Evolutionary conservation across 2,329 filamentous ascomycete species (phyloP).

Genomic region (Diaporthe capsici): DNA sequence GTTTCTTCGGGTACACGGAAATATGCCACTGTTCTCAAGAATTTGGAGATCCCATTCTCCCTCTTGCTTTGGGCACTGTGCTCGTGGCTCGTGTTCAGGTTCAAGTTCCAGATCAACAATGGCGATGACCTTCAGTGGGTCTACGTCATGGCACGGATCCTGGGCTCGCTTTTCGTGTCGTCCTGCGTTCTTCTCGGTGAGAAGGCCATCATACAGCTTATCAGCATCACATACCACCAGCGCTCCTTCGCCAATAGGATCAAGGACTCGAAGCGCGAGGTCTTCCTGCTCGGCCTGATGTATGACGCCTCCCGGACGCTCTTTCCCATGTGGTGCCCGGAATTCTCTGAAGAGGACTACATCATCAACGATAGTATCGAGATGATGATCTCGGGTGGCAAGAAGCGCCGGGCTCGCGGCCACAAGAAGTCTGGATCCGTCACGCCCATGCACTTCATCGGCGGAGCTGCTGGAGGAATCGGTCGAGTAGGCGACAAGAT

Average conservation of each 20-base stretch:
- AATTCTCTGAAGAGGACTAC: slow-evolving; percentile 93
- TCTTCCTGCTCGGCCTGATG: slow-evolving; percentile 84
- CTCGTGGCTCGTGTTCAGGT: slow-evolving; percentile 73
- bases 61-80: slow-evolving; percentile 79
- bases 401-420: slow-evolving; percentile 47
- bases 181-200: slow-evolving; percentile 81
- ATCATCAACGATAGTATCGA: slow-evolving; percentile 89
- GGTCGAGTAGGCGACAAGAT: slow-evolving; percentile 92
- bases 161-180: slow-evolving; percentile 77
- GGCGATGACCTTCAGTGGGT: slow-evolving; percentile 64
- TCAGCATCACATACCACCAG: slow-evolving; percentile 88
- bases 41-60: slow-evolving; percentile 76
- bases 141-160: slow-evolving; percentile 72
- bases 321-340: slow-evolving; percentile 92
- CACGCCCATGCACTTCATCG: slow-evolving; percentile 84
- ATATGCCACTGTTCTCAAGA: slow-evolving; percentile 75
- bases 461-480: slow-evolving; percentile 72
- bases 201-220: slow-evolving; percentile 84
- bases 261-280: slow-evolving; percentile 89
- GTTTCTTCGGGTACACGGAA: slow-evolving; percentile 79
- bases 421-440: slow-evolving; percentile 70
- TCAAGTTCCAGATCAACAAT: slow-evolving; percentile 57
- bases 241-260: slow-evolving; percentile 87
- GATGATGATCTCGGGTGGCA: slow-evolving; percentile 72
- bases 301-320: slow-evolving; percentile 91